Evolutionary conservation across 345 rosid species (phyloP), one percentile per base, ranked within the genome.

Genomic region (Mangifera indica): DNA sequence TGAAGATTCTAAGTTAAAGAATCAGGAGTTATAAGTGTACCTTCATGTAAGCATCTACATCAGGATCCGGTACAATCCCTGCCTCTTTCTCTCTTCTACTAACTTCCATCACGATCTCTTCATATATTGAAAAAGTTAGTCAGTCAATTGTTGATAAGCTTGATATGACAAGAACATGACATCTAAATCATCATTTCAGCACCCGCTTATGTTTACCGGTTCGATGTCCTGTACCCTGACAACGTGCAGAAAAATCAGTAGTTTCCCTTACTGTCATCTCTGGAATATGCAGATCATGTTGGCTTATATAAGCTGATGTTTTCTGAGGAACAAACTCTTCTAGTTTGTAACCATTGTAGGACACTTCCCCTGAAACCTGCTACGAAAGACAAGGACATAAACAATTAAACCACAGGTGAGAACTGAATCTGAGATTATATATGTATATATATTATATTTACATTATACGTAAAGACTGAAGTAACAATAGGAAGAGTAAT

Each of bases 11-110:
- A 22, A 7, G 32, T 37, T 34, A 55, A 51, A 61, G 0, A 37
- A 22, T 45, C 11, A 55, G 29, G 25, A 13, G 15, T 2, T 12
- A 5, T 8, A 26, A 29, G 44, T 14, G 22, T 49, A 81, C 84
- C 84, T 81, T 81, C 84, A 78, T 81, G 62, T 75, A 81, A 61
- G 84, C 76, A 78, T 81, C 84, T 20, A 81, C 70, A 49, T 78
- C 80, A 48, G 77, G 69, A 49, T 81, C 81, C 7, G 84, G 84
- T 45, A 75, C 58, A 14, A 81, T 75, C 25, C 80, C 80, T 34
- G 73, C 75, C 60, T 72, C 63, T 64, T 78, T 78, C 69, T 81
- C 84, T 46, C 71, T 76, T 52, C 71, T 72, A 67, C 60, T 71
- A 44, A 81, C 81, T 63, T 81, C 79, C 46, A 3, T 58, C 74